Evolutionary conservation across 1,284 basidiomycete genomes (phyloP).

Genomic region (Rhodotorula sp.): DNA sequence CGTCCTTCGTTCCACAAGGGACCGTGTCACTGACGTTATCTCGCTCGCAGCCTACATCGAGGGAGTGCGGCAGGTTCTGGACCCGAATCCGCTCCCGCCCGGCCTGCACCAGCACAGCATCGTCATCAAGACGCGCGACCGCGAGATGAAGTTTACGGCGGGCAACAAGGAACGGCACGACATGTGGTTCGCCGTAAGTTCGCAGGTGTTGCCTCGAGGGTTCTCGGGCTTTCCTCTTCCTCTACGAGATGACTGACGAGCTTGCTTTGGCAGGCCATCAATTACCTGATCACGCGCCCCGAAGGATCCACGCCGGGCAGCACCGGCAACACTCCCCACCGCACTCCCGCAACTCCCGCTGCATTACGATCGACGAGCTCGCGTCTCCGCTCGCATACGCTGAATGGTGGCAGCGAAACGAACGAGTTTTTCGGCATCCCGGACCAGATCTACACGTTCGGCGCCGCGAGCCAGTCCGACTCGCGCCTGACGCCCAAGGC

Average conservation of each 20-base stretch:
- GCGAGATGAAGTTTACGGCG: conserved; percentile 98
- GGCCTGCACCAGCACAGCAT: conserved; percentile 91
- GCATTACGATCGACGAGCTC: background rate
- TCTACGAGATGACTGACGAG: background rate
- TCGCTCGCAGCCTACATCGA: conserved; percentile 89
- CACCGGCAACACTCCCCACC: background rate
- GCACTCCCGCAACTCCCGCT: background rate
- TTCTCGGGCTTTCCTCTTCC: background rate
- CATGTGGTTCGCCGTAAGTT: conserved; percentile 75
- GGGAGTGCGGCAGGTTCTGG: conserved; percentile 81
- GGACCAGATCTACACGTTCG: conserved; percentile 21
- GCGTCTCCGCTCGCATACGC: conserved; percentile 13
- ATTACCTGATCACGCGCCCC: conserved; percentile 76
- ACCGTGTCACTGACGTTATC: background rate
- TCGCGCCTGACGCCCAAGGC: conserved; percentile 51
- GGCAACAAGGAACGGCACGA: conserved; percentile 92
- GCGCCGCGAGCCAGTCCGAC: conserved; percentile 38
- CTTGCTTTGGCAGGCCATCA: conserved; percentile 64
- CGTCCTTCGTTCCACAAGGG: background rate
- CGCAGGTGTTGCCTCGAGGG: background rate
- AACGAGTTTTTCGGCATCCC: conserved; percentile 17
- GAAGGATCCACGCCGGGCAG: conserved; percentile 6
- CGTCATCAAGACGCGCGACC: conserved; percentile 83
- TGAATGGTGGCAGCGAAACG: background rate
- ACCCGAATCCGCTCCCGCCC: conserved; percentile 88